A percentile compares a stretch with the other conserved stretches of the same genome.
Conservation (phyloP, 2,329 filamentous ascomycete species). For the Xylariales sp. region DNA sequence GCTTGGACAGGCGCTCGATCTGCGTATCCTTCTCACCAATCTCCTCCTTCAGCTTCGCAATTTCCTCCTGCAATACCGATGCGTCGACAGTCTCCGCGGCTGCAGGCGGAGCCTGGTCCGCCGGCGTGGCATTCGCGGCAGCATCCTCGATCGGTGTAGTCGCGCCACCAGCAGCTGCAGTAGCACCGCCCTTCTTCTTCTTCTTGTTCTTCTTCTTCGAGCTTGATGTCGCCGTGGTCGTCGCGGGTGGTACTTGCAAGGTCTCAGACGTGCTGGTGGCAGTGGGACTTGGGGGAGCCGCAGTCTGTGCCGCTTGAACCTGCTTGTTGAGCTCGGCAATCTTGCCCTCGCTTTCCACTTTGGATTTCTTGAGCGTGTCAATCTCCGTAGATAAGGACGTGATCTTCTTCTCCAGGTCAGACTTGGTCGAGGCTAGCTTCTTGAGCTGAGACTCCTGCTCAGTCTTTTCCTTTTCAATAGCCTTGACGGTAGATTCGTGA, state of each 20-base stretch:
- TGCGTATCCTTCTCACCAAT: constrained; percentile 63
- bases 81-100: constrained; percentile 20
- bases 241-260: constrained; percentile 19
- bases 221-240: constrained; percentile 16
- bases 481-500: constrained; percentile 21
- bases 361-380: constrained; percentile 31
- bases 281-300: constrained; percentile 8
- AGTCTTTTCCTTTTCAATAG: constrained; percentile 16
- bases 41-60: constrained; percentile 46
- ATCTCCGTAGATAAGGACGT: constrained; percentile 41
- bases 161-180: constrained; percentile 27
- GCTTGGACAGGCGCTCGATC: constrained; percentile 67
- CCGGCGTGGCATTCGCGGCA: constrained; percentile 30
- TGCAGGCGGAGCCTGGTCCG: constrained; percentile 28
- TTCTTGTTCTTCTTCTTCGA: constrained; percentile 79
- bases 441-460: constrained; percentile 28
- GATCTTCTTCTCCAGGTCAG: constrained; percentile 33
- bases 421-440: constrained; percentile 30
- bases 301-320: constrained; percentile 22
- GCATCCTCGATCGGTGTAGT: constrained; percentile 30
- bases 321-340: constrained; percentile 36
- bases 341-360: constrained; percentile 34
- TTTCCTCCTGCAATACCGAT: constrained; percentile 41
- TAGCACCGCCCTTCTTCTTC: constrained; percentile 74
- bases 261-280: constrained; percentile 16